Conservation (phyloP, 1,284 basidiomycete genomes). For the Ceratobasidium sp. region DNA sequence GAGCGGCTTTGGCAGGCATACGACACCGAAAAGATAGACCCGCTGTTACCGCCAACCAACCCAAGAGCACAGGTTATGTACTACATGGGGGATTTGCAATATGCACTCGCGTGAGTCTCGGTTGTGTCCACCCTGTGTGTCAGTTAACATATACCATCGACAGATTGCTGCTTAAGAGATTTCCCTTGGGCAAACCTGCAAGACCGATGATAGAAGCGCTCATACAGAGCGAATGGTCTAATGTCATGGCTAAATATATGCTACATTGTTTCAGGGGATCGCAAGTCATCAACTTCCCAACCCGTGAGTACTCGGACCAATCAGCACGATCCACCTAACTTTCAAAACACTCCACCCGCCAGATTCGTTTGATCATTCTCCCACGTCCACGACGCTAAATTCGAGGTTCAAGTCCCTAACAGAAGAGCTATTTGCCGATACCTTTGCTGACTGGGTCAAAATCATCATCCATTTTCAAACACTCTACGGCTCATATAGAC, state of each 20-base stretch:
- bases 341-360: not conserved
- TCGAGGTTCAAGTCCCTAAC: not conserved
- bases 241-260: not conserved
- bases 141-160: not conserved
- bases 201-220: not conserved
- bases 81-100: not conserved
- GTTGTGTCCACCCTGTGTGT: not conserved
- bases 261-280: constrained; percentile 1
- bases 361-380: not conserved
- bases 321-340: not conserved
- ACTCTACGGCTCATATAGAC: not conserved
- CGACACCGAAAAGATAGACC: not conserved
- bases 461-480: not conserved
- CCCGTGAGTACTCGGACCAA: not conserved
- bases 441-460: not conserved
- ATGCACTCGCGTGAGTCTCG: not conserved
- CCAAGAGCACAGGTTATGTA: constrained; percentile 2
- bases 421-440: not conserved
- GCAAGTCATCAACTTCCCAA: not conserved
- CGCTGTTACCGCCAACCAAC: not conserved
- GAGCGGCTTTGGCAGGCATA: constrained; percentile 21
- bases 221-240: not conserved
- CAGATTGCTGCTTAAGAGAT: not conserved
- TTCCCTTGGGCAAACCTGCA: no score
- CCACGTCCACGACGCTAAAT: not conserved